phyloP scores from a whole-genome alignment of 2,329 filamentous ascomycete species.

The Hymenoscyphus linearis region DNA sequence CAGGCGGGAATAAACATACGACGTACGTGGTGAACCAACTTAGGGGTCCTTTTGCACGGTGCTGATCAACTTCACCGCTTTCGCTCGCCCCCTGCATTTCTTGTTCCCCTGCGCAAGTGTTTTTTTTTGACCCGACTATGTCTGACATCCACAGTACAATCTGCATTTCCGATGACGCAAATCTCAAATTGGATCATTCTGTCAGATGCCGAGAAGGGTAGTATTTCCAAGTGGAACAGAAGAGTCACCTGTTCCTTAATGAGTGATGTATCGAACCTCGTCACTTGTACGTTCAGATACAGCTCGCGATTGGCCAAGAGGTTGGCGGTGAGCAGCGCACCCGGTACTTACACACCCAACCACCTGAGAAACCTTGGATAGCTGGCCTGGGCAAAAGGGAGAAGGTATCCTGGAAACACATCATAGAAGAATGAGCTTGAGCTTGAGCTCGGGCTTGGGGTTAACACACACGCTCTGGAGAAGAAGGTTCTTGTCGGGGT shows the following conservation, averaged over 20 bases:
- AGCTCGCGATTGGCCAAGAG: background rate
- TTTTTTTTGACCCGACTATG: background rate
- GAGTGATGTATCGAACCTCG: background rate
- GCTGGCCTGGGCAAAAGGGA: background rate
- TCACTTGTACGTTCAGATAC: background rate
- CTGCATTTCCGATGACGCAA: background rate
- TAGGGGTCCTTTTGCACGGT: background rate
- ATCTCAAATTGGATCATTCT: background rate
- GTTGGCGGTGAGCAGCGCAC: background rate
- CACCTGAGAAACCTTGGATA: background rate
- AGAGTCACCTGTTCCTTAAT: background rate
- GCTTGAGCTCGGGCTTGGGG: background rate
- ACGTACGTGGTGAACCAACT: no score
- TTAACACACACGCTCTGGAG: background rate
- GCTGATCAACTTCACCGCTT: background rate
- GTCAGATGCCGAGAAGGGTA: background rate
- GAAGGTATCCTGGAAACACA: background rate
- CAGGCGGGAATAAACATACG: no score
- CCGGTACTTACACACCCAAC: background rate
- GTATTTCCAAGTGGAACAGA: background rate
- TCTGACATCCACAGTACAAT: background rate
- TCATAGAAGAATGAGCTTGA: background rate
- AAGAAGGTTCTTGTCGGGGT: background rate
- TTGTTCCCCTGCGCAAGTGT: background rate
- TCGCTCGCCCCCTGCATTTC: background rate